phyloP scores from a whole-genome alignment of 305 asterid genomes.

The Plantago rigida region DNA sequence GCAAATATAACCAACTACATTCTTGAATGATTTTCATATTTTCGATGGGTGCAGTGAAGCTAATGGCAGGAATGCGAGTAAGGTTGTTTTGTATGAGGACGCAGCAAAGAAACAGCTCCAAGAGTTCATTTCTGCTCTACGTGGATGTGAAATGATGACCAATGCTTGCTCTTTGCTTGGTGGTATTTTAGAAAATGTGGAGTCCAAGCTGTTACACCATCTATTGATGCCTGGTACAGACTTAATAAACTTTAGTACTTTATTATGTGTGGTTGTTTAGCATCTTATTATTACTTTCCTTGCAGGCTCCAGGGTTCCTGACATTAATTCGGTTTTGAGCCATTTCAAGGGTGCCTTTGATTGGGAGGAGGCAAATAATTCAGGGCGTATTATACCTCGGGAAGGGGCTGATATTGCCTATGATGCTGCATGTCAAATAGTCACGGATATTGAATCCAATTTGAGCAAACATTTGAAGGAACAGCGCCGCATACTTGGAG shows the following conservation, averaged over 20 bases:
- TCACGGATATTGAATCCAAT: constrained; percentile 56
- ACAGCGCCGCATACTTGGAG: constrained; percentile 64
- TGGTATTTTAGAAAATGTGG: constrained; percentile 46
- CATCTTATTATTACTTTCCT: constrained; percentile 26
- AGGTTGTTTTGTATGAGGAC: constrained; percentile 83
- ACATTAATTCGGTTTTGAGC: constrained; percentile 47
- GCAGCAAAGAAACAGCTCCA: constrained; percentile 83
- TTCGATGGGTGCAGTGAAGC: constrained; percentile 57
- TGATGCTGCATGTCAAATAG: constrained; percentile 69
- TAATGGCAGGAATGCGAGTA: constrained; percentile 83
- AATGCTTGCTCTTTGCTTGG: constrained; percentile 65
- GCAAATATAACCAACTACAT: constrained; percentile 15
- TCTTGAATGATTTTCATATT: constrained; percentile 23
- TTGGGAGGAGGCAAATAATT: constrained; percentile 86
- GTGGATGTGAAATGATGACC: constrained; percentile 74
- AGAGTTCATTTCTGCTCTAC: constrained; percentile 78
- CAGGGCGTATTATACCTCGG: constrained; percentile 85
- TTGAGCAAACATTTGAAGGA: constrained; percentile 75
- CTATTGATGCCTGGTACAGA: constrained; percentile 61
- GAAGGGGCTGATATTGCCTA: constrained; percentile 84
- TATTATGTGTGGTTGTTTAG: constrained; percentile 23
- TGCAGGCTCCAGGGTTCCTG: constrained; percentile 65
- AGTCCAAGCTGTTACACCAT: constrained; percentile 58
- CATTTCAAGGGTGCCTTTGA: constrained; percentile 89
- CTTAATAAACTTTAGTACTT: constrained; percentile 20